These are phyloP conservation scores for Sporisorium scitamineum DNA, from an alignment of 1,284 basidiomycete genomes.

Conservation along the genomic window DNA sequence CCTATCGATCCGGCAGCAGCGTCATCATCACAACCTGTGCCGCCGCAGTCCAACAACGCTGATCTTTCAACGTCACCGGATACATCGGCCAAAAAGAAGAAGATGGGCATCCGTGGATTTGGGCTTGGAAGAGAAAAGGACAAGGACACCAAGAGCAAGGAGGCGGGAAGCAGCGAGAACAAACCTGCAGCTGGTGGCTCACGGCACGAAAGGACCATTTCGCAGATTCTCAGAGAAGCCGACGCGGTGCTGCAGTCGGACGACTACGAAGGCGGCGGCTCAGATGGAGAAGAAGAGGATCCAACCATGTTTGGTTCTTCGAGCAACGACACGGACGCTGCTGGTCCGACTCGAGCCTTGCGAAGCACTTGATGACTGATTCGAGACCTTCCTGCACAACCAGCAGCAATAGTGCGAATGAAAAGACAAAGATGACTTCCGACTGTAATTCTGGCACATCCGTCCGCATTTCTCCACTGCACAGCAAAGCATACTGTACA, in stretches of 20 bases:
- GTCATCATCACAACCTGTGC: conserved; percentile 2
- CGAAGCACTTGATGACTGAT: conserved; percentile 11
- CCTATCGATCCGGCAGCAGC: conserved; percentile 25
- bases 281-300: conserved; percentile 13
- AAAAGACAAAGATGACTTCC: background rate
- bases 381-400: background rate
- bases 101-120: conserved; percentile 30
- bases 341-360: background rate
- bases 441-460: background rate
- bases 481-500: background rate
- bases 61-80: conserved; percentile 28
- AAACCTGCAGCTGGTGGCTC: background rate
- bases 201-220: conserved; percentile 53
- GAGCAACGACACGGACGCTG: conserved; percentile 22
- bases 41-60: background rate
- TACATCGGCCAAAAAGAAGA: conserved; percentile 31
- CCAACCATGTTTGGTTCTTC: conserved; percentile 38
- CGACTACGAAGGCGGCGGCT: conserved; percentile 16
- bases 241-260: conserved; percentile 49
- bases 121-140: conserved; percentile 32
- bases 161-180: background rate
- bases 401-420: background rate
- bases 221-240: conserved; percentile 50
- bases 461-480: background rate
- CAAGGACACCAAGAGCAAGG: conserved; percentile 22